These are phyloP conservation scores for Phytopythium helicoides DNA, from an alignment of 352 stramenopile genomes.

Conservation along the genomic window DNA sequence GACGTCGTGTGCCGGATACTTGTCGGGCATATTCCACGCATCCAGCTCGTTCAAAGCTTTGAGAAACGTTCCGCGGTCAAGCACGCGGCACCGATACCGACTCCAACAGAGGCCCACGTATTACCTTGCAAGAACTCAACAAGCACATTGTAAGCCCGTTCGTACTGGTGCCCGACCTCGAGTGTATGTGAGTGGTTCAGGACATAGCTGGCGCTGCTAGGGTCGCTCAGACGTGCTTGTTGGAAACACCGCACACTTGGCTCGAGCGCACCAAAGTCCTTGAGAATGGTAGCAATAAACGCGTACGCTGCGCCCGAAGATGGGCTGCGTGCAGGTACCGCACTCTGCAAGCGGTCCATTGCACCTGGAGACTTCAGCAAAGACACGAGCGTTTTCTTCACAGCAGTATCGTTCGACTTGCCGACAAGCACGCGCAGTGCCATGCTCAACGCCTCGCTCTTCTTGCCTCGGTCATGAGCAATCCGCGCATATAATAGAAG, in stretches of 20 bases:
- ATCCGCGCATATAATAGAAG: slow-evolving; percentile 61
- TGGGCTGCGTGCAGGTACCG: slow-evolving; percentile 29
- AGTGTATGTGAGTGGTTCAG: slow-evolving; percentile 67
- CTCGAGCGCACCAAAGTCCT: slow-evolving; percentile 60
- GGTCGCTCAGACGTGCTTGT: slow-evolving; percentile 32
- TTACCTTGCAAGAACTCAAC: slow-evolving; percentile 42
- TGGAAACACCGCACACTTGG: slow-evolving; percentile 56
- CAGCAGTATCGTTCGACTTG: slow-evolving; percentile 40
- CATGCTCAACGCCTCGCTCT: slow-evolving; percentile 67
- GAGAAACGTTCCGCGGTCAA: slow-evolving; percentile 30
- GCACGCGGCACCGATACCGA: slow-evolving; percentile 2
- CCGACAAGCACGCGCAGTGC: slow-evolving; percentile 55
- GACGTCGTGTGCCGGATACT: not conserved
- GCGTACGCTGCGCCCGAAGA: slow-evolving; percentile 64
- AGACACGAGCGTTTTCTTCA: slow-evolving; percentile 49
- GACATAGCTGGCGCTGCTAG: slow-evolving; percentile 51
- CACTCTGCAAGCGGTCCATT: slow-evolving; percentile 39
- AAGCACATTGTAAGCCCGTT: slow-evolving; percentile 40
- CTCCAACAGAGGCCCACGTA: slow-evolving; percentile 24
- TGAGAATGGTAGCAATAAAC: slow-evolving; percentile 73
- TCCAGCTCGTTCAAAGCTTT: slow-evolving; percentile 21
- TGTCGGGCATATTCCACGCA: slow-evolving; percentile 11
- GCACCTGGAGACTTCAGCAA: slow-evolving; percentile 30
- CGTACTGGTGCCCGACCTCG: slow-evolving; percentile 41
- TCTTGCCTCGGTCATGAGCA: slow-evolving; percentile 55